Evolutionary conservation across 192 early-diverging fungal genomes (phyloP).

Genomic region (Backusella australiensis): DNA sequence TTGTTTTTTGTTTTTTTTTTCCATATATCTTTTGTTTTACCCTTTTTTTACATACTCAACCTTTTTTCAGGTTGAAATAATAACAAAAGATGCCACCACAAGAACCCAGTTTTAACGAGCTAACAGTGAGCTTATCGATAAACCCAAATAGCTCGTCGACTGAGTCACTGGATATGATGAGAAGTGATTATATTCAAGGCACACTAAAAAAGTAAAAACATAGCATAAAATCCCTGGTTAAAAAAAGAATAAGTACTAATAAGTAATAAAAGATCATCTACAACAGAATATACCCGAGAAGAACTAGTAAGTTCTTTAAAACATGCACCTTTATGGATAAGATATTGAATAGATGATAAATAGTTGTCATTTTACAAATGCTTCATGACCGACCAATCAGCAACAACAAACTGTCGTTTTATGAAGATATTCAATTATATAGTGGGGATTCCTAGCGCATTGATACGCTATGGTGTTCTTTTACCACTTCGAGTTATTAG

Average conservation of each 20-base stretch:
- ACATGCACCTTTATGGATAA: neutral
- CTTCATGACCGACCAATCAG: neutral
- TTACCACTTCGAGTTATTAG: constrained; percentile 12
- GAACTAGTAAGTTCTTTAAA: constrained; percentile 13
- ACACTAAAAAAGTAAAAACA: neutral
- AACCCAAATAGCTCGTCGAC: neutral
- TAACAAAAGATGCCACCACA: constrained; percentile 10
- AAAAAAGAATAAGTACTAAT: neutral
- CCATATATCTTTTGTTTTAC: neutral
- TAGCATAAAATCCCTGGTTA: constrained; percentile 1
- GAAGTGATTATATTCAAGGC: constrained; percentile 6
- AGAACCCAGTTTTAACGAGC: neutral
- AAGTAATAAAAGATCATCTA: neutral
- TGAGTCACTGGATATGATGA: constrained; percentile 10
- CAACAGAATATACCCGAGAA: constrained; percentile 15
- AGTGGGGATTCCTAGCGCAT: constrained; percentile 4
- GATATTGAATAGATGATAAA: neutral
- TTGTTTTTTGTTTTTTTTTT: neutral
- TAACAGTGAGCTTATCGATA: neutral
- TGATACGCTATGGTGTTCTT: constrained; percentile 23
- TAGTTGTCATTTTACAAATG: constrained; percentile 16
- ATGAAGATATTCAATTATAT: neutral
- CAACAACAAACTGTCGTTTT: neutral
- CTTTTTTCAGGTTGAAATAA: neutral
- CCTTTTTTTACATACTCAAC: neutral